Conservation (phyloP, 169 alveolate genomes). For the Plasmodium vinckei region DNA sequence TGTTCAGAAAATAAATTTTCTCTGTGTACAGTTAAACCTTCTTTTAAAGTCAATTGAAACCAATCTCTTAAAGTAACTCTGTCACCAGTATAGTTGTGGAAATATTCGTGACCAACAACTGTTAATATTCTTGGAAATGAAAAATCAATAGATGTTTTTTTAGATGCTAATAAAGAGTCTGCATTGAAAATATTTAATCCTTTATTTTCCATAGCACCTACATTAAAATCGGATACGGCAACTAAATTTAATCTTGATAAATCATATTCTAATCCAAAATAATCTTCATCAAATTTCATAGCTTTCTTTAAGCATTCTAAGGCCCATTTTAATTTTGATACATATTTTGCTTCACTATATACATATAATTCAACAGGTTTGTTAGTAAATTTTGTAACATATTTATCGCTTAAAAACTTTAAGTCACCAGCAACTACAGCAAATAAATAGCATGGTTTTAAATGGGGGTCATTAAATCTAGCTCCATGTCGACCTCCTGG, state of each 20-base stretch:
- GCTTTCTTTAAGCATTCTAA: slow-evolving; percentile 90
- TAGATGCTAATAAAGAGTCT: slow-evolving; percentile 90
- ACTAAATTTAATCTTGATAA: slow-evolving; percentile 91
- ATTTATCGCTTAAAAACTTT: slow-evolving; percentile 82
- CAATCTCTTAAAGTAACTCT: slow-evolving; percentile 95
- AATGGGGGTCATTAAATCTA: slow-evolving; percentile 91
- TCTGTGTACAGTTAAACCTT: slow-evolving; percentile 95
- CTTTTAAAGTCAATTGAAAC: slow-evolving; percentile 95
- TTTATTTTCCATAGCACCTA: slow-evolving; percentile 96
- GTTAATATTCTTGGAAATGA: slow-evolving; percentile 90
- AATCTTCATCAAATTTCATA: slow-evolving; percentile 95
- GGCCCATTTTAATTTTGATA: slow-evolving; percentile 89
- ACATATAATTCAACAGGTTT: slow-evolving; percentile 85
- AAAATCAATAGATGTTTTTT: slow-evolving; percentile 89
- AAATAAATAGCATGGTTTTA: slow-evolving; percentile 93
- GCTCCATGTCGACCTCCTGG: slow-evolving; percentile 88
- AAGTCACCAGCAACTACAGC: slow-evolving; percentile 95
- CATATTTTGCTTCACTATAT: slow-evolving; percentile 88
- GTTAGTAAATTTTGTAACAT: slow-evolving; percentile 87
- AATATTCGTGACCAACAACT: slow-evolving; percentile 94
- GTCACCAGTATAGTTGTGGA: slow-evolving; percentile 96
- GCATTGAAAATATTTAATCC: slow-evolving; percentile 93
- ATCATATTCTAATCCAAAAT: slow-evolving; percentile 93
- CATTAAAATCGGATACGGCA: slow-evolving; percentile 92
- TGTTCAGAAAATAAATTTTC: slow-evolving; percentile 90